Conservation (phyloP, 495 filamentous ascomycete genomes). For the Talaromyces stipitatus region DNA sequence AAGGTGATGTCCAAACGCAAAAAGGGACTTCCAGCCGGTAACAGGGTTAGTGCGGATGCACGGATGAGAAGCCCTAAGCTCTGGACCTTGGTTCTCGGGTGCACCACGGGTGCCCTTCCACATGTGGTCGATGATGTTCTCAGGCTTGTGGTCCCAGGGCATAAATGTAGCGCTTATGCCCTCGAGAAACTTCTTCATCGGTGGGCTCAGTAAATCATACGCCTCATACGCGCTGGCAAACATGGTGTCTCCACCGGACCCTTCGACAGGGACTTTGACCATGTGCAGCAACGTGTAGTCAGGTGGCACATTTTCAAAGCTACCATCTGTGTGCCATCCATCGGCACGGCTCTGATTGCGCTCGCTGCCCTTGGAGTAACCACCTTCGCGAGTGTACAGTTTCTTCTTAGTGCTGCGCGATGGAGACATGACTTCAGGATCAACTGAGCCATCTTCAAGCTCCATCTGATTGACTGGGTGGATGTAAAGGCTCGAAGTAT, state of each 20-base stretch:
- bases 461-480: no score
- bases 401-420: no score
- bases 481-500: no score
- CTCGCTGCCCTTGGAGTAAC: no score
- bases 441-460: no score
- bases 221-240: constrained; percentile 74
- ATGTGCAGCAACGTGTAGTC: constrained; percentile 63
- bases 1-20: constrained; percentile 48
- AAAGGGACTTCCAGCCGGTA: constrained; percentile 63
- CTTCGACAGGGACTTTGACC: constrained; percentile 44
- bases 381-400: no score
- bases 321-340: constrained; percentile 64
- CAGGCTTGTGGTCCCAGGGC: constrained; percentile 50
- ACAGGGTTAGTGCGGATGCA: constrained; percentile 76
- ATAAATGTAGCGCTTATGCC: constrained; percentile 58
- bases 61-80: constrained; percentile 58
- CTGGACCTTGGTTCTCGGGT: constrained; percentile 59
- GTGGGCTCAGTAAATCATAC: constrained; percentile 64
- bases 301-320: constrained; percentile 60
- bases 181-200: constrained; percentile 62
- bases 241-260: constrained; percentile 61
- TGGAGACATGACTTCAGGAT: no score
- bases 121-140: constrained; percentile 47
- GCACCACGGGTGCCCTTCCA: constrained; percentile 51
- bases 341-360: no score